A percentile compares a stretch with the other conserved stretches of the same genome.
These are phyloP conservation scores for Saturnispora besseyi DNA, from an alignment of 805 yeast species.

Conservation along the genomic window DNA sequence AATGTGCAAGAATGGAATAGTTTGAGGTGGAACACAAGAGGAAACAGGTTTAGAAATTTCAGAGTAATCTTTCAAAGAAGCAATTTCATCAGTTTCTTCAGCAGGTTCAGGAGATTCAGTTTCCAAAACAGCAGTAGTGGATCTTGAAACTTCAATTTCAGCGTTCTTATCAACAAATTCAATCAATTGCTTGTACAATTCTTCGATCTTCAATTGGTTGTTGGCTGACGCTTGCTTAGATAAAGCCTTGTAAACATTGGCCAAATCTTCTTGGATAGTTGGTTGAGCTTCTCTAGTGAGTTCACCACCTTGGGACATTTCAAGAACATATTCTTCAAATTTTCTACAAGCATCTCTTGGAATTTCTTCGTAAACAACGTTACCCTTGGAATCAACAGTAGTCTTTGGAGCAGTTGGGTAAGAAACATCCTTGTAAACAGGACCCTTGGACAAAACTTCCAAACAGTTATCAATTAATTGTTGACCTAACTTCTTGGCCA, in stretches of 20 bases:
- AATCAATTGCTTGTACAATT: constrained; percentile 60
- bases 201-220: constrained; percentile 63
- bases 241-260: constrained; percentile 73
- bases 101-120: constrained; percentile 31
- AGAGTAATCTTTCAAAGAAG: constrained; percentile 68
- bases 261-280: constrained; percentile 75
- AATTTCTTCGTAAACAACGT: constrained; percentile 72
- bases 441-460: constrained; percentile 68
- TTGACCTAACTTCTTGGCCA: constrained; percentile 84
- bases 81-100: constrained; percentile 65
- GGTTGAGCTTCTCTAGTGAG: constrained; percentile 64
- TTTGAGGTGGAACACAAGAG: constrained; percentile 64
- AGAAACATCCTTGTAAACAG: constrained; percentile 92
- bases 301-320: constrained; percentile 93
- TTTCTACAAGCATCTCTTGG: constrained; percentile 88
- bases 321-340: constrained; percentile 88
- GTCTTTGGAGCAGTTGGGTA: constrained; percentile 96
- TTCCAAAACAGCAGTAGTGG: constrained; percentile 43
- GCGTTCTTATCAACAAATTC: constrained; percentile 58
- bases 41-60: constrained; percentile 68
- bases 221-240: constrained; percentile 64
- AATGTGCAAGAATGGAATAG: constrained; percentile 90
- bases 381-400: constrained; percentile 79
- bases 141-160: constrained; percentile 61
- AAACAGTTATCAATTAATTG: constrained; percentile 93